Evolutionary conservation across 805 yeast species (phyloP), one percentile per base, ranked within the genome.

Genomic region (Candida chilensis): DNA sequence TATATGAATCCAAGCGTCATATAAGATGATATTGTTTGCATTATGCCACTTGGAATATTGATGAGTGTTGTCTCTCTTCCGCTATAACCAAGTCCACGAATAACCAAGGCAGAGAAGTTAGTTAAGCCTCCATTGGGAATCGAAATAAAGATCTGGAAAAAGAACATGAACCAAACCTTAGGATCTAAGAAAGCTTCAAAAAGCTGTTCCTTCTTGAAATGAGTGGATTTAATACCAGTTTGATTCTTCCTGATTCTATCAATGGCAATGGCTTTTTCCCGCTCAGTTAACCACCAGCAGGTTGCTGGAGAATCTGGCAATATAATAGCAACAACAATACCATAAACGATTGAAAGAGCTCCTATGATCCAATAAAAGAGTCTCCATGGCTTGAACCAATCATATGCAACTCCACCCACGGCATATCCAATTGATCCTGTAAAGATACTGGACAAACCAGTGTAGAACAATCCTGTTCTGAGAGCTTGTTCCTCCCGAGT

Each of bases 401-500:
- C n/a, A n/a, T n/a, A n/a, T n/a, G n/a, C n/a, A 5, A 33, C n/a
- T n/a, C n/a, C n/a, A n/a, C n/a, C n/a, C n/a, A n/a, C n/a, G n/a
- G n/a, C n/a, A n/a, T n/a, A n/a, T n/a, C n/a, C n/a, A n/a, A n/a
- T n/a, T n/a, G n/a, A n/a, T n/a, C n/a, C n/a, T n/a, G n/a, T n/a
- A n/a, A n/a, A n/a, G n/a, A n/a, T n/a, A n/a, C n/a, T n/a, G n/a
- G n/a, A n/a, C n/a, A n/a, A 63, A 16, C 78, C 77, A 13, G 71
- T 60, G 41, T 67, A 66, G 27, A 70, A 51, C 32, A 71, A 52
- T 7, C 76, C 61, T 30, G 69, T 66, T 39, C 78, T 54, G 28
- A 64, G 48, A 15, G 74, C 61, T 25, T 72, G 48, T 34, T 70
- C 74, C 34, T 55, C 61, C 34, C 66, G 52, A n/a, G 68, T 64